A percentile compares a stretch with the other conserved stretches of the same genome.
phyloP scores from a whole-genome alignment of 2,329 filamentous ascomycete genomes.

The Endocalyx cinctus region DNA sequence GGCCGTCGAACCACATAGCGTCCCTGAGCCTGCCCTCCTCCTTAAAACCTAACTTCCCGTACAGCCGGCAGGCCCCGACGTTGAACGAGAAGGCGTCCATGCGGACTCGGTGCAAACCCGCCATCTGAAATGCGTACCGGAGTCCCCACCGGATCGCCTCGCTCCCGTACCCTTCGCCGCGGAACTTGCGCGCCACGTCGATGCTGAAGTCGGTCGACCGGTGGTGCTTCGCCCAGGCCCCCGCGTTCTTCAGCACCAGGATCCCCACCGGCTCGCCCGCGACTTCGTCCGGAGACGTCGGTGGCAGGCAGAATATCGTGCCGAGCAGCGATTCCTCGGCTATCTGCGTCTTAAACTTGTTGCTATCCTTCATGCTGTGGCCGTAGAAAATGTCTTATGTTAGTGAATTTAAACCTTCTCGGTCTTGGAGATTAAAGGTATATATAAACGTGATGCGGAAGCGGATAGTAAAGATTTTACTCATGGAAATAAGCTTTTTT shows the following conservation, averaged over 20 bases:
- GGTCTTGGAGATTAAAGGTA: no score
- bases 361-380: slow-evolving; percentile 20
- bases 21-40: slow-evolving; percentile 30
- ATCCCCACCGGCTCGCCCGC: slow-evolving; percentile 26
- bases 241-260: slow-evolving; percentile 23
- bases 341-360: slow-evolving; percentile 22
- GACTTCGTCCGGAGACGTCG: slow-evolving; percentile 4
- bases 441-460: no score
- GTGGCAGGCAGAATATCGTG: slow-evolving; percentile 31
- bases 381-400: no score
- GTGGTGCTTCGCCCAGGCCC: slow-evolving; percentile 32
- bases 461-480: no score
- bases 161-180: slow-evolving; percentile 30
- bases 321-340: slow-evolving; percentile 27
- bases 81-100: slow-evolving; percentile 30
- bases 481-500: no score
- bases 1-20: slow-evolving; percentile 28
- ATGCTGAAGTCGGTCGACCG: slow-evolving; percentile 33
- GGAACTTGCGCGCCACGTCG: slow-evolving; percentile 22
- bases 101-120: slow-evolving; percentile 30
- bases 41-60: slow-evolving; percentile 30
- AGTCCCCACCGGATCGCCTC: slow-evolving; percentile 34
- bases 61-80: slow-evolving; percentile 25
- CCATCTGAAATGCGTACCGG: slow-evolving; percentile 29
- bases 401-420: no score